Percentiles rank a stretch among this genome's conserved stretches.
phyloP scores from a whole-genome alignment of 495 filamentous ascomycete species.

The Talaromyces liani region DNA sequence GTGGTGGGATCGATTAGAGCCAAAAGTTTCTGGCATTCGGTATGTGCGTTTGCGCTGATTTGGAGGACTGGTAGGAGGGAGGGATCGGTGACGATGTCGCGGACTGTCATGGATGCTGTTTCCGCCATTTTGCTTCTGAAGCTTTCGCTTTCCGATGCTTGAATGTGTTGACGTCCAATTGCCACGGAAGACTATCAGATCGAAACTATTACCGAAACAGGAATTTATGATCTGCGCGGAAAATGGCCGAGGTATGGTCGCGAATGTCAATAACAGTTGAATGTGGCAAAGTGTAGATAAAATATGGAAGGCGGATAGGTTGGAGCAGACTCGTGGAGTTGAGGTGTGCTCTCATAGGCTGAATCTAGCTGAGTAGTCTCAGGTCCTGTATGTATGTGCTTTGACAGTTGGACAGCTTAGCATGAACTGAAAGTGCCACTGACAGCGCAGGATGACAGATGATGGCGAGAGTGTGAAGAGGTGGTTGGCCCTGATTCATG shows the following conservation, averaged over 20 bases:
- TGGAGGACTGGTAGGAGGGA: constrained; percentile 63
- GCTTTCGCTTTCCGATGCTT: background rate
- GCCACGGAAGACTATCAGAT: background rate
- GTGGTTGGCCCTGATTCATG: background rate
- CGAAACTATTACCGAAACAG: background rate
- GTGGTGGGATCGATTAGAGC: constrained; percentile 41
- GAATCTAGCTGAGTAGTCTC: background rate
- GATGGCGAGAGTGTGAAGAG: background rate
- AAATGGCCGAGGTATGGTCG: background rate
- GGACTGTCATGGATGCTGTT: constrained; percentile 36
- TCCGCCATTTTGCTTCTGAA: background rate
- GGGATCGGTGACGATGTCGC: constrained; percentile 62
- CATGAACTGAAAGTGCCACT: background rate
- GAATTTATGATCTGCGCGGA: background rate
- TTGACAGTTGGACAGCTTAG: background rate
- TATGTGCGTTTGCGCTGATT: constrained; percentile 58
- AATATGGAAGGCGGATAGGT: background rate
- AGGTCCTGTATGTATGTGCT: background rate
- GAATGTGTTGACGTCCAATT: background rate
- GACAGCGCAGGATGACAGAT: background rate
- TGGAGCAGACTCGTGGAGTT: background rate
- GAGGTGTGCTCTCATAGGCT: background rate
- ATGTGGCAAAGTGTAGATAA: background rate
- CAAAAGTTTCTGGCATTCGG: constrained; percentile 68
- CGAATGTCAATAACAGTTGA: background rate